Evolutionary conservation across 306 rosid species (phyloP).

Genomic region (Quercus mongolica): DNA sequence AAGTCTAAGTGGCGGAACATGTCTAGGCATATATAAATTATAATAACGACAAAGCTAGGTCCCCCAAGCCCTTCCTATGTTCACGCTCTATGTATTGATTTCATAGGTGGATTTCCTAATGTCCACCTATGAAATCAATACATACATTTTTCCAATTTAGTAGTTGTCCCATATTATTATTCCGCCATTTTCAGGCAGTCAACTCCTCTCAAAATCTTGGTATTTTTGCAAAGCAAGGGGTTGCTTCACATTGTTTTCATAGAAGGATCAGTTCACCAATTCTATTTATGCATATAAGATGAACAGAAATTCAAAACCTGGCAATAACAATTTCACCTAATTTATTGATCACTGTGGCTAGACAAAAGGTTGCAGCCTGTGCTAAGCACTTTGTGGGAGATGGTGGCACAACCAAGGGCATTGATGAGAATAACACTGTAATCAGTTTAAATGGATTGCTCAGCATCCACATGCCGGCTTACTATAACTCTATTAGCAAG

Average conservation of each 20-base stretch:
- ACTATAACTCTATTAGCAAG: conserved; percentile 51
- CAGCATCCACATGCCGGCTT: conserved; percentile 79
- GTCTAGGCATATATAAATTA: neutral
- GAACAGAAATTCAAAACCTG: conserved; percentile 5
- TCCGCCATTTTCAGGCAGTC: neutral
- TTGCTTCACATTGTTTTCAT: neutral
- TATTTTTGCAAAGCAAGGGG: neutral
- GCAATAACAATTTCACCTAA: conserved; percentile 1
- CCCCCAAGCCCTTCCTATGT: neutral
- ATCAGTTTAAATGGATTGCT: conserved; percentile 53
- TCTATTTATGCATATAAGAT: neutral
- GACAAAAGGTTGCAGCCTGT: conserved; percentile 93
- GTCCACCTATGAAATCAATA: neutral
- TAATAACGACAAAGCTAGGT: neutral
- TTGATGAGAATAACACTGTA: conserved; percentile 86
- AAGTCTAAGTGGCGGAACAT: neutral
- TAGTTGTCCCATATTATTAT: neutral
- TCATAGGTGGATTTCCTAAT: neutral
- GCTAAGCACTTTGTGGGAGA: conserved; percentile 95
- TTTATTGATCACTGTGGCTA: conserved; percentile 24
- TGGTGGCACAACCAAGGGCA: conserved; percentile 87
- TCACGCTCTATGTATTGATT: neutral
- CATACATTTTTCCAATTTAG: neutral
- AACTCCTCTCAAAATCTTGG: neutral
- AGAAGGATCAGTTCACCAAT: neutral